These are phyloP conservation scores for Globisporangium nagaii DNA, from an alignment of 352 stramenopile genomes.

Conservation along the genomic window DNA sequence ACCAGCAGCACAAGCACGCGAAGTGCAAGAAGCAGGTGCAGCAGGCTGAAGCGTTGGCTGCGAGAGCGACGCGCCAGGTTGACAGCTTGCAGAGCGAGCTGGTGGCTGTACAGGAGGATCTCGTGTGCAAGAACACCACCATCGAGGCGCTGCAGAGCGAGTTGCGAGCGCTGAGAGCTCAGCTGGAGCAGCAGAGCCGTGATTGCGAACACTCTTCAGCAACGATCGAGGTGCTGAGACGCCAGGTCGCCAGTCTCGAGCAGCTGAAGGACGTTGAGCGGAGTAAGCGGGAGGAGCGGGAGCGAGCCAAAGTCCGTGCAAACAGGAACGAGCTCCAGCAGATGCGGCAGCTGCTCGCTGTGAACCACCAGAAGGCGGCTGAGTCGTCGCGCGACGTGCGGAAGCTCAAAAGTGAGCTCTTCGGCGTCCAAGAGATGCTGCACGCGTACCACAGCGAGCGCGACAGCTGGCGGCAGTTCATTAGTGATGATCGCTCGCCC, in stretches of 20 bases:
- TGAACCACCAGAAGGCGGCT: constrained; percentile 36
- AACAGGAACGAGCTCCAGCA: constrained; percentile 35
- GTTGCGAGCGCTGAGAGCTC: constrained; percentile 10
- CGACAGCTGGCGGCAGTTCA: not conserved
- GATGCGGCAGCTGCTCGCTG: constrained; percentile 39
- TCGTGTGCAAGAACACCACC: constrained; percentile 27
- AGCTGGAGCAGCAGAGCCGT: constrained; percentile 17
- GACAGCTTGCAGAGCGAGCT: constrained; percentile 26
- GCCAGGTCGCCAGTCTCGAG: not conserved
- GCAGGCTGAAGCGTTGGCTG: constrained; percentile 10
- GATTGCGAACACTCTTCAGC: constrained; percentile 2
- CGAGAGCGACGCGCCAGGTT: constrained; percentile 6
- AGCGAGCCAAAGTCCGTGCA: constrained; percentile 8
- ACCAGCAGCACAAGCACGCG: constrained; percentile 20
- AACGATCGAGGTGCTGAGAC: constrained; percentile 11
- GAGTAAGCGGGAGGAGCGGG: constrained; percentile 8
- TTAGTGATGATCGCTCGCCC: too few species aligned
- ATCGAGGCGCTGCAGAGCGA: constrained; percentile 22
- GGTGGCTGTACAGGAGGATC: constrained; percentile 20
- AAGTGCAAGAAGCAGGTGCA: constrained; percentile 20
- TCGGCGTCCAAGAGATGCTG: constrained; percentile 40
- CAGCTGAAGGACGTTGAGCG: not conserved
- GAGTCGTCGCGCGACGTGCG: constrained; percentile 47
- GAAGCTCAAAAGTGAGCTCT: constrained; percentile 42
- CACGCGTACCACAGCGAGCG: constrained; percentile 19